Base-by-base conservation (phyloP, 2,329 filamentous ascomycete species). In the Monosporascus sp. region DNA sequence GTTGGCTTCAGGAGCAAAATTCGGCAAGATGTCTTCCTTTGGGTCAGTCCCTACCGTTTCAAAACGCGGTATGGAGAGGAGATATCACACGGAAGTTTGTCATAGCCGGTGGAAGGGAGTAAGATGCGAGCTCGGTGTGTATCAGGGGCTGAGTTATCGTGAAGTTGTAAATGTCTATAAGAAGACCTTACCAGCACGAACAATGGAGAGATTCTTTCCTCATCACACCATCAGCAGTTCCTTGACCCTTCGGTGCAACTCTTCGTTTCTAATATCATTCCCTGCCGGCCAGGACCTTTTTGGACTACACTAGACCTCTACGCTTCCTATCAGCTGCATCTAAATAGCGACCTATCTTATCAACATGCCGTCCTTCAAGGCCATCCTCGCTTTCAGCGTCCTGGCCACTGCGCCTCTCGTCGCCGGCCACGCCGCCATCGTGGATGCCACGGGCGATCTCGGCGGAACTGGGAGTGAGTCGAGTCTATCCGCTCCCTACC, bases 361-460 rank as follows among this genome's bases (percentile, higher is more conserved):
- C 31, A 34, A 34, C 11, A 67, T 66, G 65, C 60, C 64, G 57
- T 65, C 63, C 18, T 56, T 62, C 48, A 64, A 60, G 50, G 41
- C 57, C 4, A 51, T 69, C 54, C 27, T 74, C 54, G 56, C 70
- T 58, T 67, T 81, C 64, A 70, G 75, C 64, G 71, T 82, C 68
- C 66, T 84, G 63, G 72, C 79, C 60, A 70, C 76, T 56, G 75
- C 75, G 62, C 71, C 77, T 58, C 75, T 86, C 50, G 82, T 80
- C 57, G 74, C 81, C 58, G 81, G 78, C 63, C 84, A 87, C 73
- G 75, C 76, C 54, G 82, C 78, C 60, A 84, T 87, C 69, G 76
- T 78, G 62, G 68, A 68, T 47, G 83, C 83, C 34, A 74, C 74
- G 39, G 83, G 83, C 54, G 73, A 85, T 60, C 72, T 73, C 27